These are phyloP conservation scores for Penicillium bialowiezense DNA, from an alignment of 495 filamentous ascomycete species.

Conservation along the genomic window DNA sequence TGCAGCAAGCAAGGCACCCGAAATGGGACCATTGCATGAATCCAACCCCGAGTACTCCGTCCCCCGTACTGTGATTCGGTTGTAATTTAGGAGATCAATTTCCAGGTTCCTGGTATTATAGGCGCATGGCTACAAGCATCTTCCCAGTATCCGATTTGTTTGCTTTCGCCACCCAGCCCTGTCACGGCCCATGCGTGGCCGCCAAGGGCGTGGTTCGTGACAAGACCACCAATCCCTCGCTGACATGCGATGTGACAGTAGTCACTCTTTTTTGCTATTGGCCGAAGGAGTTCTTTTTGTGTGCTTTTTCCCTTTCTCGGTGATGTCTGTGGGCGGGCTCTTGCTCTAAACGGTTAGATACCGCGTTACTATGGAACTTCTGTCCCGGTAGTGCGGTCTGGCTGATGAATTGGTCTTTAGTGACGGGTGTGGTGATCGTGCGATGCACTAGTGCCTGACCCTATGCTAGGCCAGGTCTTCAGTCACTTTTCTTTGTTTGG, in stretches of 20 bases:
- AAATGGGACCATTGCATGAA: not conserved
- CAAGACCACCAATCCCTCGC: conserved; percentile 4
- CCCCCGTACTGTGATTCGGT: too few relatives aligned
- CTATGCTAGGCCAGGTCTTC: not conserved
- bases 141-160: not conserved
- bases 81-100: not conserved
- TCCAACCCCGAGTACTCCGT: not conserved
- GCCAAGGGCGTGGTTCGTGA: conserved; percentile 1
- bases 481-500: not conserved
- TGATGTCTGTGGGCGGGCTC: not conserved
- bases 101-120: not conserved
- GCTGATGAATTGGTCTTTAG: not conserved
- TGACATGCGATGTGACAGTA: not conserved
- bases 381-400: not conserved
- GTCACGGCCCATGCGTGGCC: not conserved
- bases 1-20: not conserved
- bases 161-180: not conserved
- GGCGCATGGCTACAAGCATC: not conserved
- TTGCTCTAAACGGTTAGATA: not conserved
- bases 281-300: not conserved
- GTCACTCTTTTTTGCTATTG: not conserved
- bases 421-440: not conserved
- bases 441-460: not conserved
- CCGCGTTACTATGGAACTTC: not conserved
- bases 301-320: not conserved